Evolutionary conservation across 495 filamentous ascomycete species (phyloP), one percentile per base, ranked within the genome.

Genomic region (Lasiosphaeris hirsuta): DNA sequence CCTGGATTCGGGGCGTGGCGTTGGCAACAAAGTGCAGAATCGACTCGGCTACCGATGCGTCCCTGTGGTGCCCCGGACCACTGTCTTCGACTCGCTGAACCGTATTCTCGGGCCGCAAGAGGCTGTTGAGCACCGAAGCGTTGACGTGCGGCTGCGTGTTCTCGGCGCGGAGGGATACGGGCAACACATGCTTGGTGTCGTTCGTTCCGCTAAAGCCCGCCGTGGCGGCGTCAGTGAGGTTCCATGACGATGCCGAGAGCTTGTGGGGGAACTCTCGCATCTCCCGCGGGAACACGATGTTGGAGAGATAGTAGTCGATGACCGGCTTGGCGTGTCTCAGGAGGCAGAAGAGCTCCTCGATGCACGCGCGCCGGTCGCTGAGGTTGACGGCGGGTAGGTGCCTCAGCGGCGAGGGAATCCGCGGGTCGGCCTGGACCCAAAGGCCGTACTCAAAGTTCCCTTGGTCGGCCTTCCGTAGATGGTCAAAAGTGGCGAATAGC

Each of bases 121-220:
- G 67, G 55, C 81, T 72, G 2, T 73, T 74, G 3, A 90, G 63
- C 0, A 90, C 86, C 8, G 80, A 58, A 0, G 86, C 84, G 64
- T 88, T 90, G 4, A 86, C 90, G 54, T 86, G 80, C 6, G 67
- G 63, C 42, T 86, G 84, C 0, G 86, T 76, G 59, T 90, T 83
- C 0, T 77, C 62, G 17, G 88, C 82, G 4, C 61, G 57, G 0
- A 90, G 70, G 13, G 69, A 68, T 1, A 88, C 64, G 0, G 88
- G 86, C 0, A 90, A 72, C 2, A 84, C 66, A 33, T 73, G 61
- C 42, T 77, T 74, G 17, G 78, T 82, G 62, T 92, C 86, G 39
- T 87, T 90, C 0, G 88, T 92, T 1, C 88, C 87, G 65, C 86
- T 89, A 57, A 91, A 90, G 0, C 87, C 86, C 58, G 78, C 82